A percentile compares a stretch with the other conserved stretches of the same genome.
Evolutionary conservation across 805 yeast species (phyloP).

Genomic region (Scheffersomyces coipomensis): DNA sequence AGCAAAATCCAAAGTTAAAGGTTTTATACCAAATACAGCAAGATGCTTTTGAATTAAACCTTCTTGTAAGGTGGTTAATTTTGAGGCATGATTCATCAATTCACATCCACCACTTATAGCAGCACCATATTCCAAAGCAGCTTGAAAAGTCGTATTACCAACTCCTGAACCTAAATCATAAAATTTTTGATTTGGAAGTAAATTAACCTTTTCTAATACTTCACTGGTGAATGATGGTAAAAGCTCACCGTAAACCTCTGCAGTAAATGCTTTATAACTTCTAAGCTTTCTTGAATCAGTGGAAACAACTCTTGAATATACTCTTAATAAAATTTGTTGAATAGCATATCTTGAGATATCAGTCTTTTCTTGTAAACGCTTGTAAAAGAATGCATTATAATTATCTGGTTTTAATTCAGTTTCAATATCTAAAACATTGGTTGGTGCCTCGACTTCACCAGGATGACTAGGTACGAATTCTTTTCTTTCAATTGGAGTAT

Average conservation of each 20-base stretch:
- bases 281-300: slow-evolving; percentile 65
- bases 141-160: slow-evolving; percentile 87
- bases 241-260: slow-evolving; percentile 87
- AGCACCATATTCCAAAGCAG: slow-evolving; percentile 83
- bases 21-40: slow-evolving; percentile 59
- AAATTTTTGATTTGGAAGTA: slow-evolving; percentile 56
- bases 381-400: slow-evolving; percentile 18
- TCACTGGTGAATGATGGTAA: slow-evolving; percentile 73
- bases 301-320: slow-evolving; percentile 76
- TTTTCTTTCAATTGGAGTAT: not conserved
- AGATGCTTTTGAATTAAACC: slow-evolving; percentile 58
- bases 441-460: slow-evolving; percentile 3
- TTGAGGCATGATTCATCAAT: slow-evolving; percentile 79
- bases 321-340: slow-evolving; percentile 70
- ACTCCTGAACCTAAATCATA: slow-evolving; percentile 94
- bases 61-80: slow-evolving; percentile 60
- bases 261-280: slow-evolving; percentile 81
- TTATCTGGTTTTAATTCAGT: slow-evolving; percentile 16
- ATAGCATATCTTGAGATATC: slow-evolving; percentile 38
- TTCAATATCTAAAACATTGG: slow-evolving; percentile 5
- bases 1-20: slow-evolving; percentile 57
- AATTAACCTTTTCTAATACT: slow-evolving; percentile 56
- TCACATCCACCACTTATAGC: slow-evolving; percentile 82
- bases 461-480: not conserved
- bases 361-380: slow-evolving; percentile 16